These are phyloP conservation scores for Solanum verrucosum DNA, from an alignment of 257 asterid genomes.

Conservation along the genomic window DNA sequence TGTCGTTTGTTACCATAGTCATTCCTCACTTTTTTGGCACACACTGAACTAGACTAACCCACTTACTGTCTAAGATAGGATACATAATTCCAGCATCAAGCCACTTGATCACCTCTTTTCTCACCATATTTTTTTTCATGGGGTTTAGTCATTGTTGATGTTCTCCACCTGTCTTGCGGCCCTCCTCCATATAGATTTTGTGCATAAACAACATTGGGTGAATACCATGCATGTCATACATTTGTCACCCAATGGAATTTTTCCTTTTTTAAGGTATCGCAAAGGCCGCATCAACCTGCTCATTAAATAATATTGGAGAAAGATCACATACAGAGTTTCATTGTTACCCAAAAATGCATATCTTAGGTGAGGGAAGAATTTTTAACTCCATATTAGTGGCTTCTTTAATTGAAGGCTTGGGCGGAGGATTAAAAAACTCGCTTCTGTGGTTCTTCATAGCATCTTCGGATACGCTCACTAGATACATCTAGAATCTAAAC, in stretches of 20 bases:
- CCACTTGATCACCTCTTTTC: too few relatives aligned
- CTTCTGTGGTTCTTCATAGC: neutral
- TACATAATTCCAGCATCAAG: too few relatives aligned
- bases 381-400: neutral
- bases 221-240: too few relatives aligned
- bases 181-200: neutral
- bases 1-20: too few relatives aligned
- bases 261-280: neutral
- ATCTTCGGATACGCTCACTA: too few relatives aligned
- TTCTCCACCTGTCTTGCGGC: neutral
- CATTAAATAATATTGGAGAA: too few relatives aligned
- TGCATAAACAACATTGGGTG: neutral
- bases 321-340: too few relatives aligned
- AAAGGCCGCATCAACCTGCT: neutral
- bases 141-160: neutral
- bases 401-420: neutral
- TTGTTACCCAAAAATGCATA: neutral
- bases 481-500: neutral
- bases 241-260: neutral
- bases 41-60: too few relatives aligned
- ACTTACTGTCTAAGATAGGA: too few relatives aligned
- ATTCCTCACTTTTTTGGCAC: too few relatives aligned
- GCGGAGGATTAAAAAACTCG: neutral
- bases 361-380: neutral
- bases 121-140: too few relatives aligned